A percentile compares a stretch with the other conserved stretches of the same genome.
Evolutionary conservation across 306 rosid genomes (phyloP).

Genomic region (Rosa persica): DNA sequence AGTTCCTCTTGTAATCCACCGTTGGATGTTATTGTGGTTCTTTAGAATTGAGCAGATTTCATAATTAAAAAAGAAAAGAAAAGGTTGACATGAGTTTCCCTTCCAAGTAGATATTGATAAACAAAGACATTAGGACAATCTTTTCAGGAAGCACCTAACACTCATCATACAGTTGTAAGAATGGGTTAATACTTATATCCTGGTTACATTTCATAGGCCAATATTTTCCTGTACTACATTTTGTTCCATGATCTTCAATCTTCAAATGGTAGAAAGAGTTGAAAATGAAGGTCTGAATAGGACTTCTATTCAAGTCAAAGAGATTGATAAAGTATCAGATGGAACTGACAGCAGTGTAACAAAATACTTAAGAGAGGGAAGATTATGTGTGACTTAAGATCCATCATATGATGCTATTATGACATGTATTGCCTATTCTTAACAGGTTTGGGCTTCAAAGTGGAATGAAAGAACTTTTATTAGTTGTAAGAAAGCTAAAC

Average conservation of each 20-base stretch:
- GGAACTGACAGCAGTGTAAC: not conserved
- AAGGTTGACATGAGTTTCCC: not conserved
- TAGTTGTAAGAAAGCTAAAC: conserved; percentile 30
- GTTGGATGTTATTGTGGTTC: too few relatives aligned
- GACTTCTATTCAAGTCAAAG: not conserved
- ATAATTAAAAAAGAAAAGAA: too few relatives aligned
- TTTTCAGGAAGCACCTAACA: not conserved
- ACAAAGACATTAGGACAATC: not conserved
- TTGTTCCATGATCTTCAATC: not conserved
- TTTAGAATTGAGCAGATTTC: not conserved
- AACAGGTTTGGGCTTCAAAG: conserved; percentile 46
- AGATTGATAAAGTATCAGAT: not conserved
- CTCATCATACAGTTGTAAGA: not conserved
- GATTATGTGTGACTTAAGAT: not conserved
- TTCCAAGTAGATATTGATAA: not conserved
- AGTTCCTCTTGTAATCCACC: not conserved
- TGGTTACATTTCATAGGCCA: too few relatives aligned
- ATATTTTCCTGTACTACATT: too few relatives aligned
- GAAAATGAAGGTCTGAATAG: not conserved
- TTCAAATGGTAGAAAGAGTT: not conserved
- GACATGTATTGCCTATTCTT: not conserved
- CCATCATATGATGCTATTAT: not conserved
- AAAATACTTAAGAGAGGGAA: not conserved
- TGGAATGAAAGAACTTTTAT: conserved; percentile 42
- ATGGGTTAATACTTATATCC: not conserved